Evolutionary conservation across 805 yeast species (phyloP).

Genomic region (Hanseniaspora mollemarum): DNA sequence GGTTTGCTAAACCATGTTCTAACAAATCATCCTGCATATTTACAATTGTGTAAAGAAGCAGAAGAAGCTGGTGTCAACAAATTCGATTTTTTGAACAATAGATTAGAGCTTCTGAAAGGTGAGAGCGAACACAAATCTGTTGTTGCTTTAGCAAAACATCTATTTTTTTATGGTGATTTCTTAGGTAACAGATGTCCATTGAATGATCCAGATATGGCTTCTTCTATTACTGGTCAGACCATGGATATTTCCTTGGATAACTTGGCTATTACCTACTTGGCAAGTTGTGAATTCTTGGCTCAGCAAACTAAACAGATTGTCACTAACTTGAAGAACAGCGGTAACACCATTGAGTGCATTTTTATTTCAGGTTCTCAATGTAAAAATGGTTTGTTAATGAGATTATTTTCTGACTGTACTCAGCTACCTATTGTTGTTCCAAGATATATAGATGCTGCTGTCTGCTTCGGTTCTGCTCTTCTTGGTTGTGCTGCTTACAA

Average conservation of each 20-base stretch:
- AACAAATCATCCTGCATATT: conserved; percentile 77
- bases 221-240: conserved; percentile 80
- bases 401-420: conserved; percentile 84
- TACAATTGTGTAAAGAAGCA: conserved; percentile 55
- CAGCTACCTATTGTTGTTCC: conserved; percentile 88
- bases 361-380: conserved; percentile 97
- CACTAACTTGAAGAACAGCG: conserved; percentile 67
- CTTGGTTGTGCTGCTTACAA: conserved; percentile 90
- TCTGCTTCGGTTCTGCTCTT: conserved; percentile 89
- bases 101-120: conserved; percentile 53
- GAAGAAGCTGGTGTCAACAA: conserved; percentile 58
- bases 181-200: conserved; percentile 97
- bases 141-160: conserved; percentile 67
- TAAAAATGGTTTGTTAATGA: conserved; percentile 78
- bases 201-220: conserved; percentile 89
- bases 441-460: conserved; percentile 90
- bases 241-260: conserved; percentile 82
- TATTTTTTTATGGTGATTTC: conserved; percentile 90
- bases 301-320: conserved; percentile 95
- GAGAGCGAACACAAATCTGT: conserved; percentile 56
- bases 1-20: conserved; percentile 81
- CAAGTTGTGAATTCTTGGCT: conserved; percentile 93
- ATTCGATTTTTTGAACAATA: conserved; percentile 72
- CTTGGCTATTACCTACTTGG: conserved; percentile 74
- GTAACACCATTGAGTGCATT: conserved; percentile 63